Base-by-base conservation (phyloP, 2,329 filamentous ascomycete genomes). In the Sporothrix schenckii region DNA sequence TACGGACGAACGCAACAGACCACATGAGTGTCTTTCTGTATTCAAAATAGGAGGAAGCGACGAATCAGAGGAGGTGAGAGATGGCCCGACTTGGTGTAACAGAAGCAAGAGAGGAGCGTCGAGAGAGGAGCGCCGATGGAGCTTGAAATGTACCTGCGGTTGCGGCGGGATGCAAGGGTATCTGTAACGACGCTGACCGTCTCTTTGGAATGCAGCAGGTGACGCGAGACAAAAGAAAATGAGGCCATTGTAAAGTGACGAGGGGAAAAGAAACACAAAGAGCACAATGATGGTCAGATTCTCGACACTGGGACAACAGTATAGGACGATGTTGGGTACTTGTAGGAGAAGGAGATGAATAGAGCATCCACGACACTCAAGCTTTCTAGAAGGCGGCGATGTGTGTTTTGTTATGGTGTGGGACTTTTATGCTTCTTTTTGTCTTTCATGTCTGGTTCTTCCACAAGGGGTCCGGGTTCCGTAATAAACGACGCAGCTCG, bases 161-260 rank as follows among this genome's bases (percentile, higher is more conserved):
- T 44, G 21, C 16, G 39, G 50, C 66, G 66, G 66, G 24, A 58
- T 68, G 66, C 66, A 68, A 53, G 52, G 52, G 34, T 52, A 24
- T 21, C 21, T 14, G 66, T 58, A 44, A 58, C 65, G 16, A 61
- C 11, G 50, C 47, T 50, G 63, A 24, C 30, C 50, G 30, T 44
- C 65, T 52, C 19, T 41, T 44, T 39, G 34, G 50, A 24, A 54
- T 24, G 3, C 34, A 24, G 50, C 13, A 67, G 50, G 50, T 30
- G 50, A 67, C 34, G 30, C 50, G 7, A 53, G n/a, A 44, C 54
- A 44, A 19, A 19, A 6, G 49, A 66, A 30, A 11, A 11, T 19
- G 27, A 34, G 10, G 11, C 10, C 11, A 24, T 13, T 47, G n/a
- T 4, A n/a, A 5, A 19, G 60, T 9, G 14, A 14, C 52, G n/a